Conservation (phyloP, 192 early-diverging fungal species). For the Chytriomyces sp. region DNA sequence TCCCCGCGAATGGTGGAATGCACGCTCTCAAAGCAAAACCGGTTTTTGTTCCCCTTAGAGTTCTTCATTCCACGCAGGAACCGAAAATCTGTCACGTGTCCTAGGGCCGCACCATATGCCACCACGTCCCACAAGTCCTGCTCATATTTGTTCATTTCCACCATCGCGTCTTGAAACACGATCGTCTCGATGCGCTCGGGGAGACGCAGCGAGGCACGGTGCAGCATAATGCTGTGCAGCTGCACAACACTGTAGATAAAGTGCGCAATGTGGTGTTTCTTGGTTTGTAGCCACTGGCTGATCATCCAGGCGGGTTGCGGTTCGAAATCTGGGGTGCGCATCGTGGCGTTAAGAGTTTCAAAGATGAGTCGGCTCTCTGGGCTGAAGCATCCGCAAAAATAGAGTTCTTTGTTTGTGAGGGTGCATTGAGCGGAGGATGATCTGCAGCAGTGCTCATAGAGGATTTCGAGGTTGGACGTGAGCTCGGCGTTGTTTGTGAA, state of each 20-base stretch:
- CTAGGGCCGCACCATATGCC: neutral
- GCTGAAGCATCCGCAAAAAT: slow-evolving; percentile 6
- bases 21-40: neutral
- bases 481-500: neutral
- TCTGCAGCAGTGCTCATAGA: neutral
- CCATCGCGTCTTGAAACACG: slow-evolving; percentile 5
- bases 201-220: neutral
- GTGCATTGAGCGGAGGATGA: neutral
- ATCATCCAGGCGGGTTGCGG: slow-evolving; percentile 1
- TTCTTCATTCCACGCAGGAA: neutral
- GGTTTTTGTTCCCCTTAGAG: neutral
- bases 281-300: slow-evolving; percentile 16
- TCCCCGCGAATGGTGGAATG: slow-evolving; percentile 12
- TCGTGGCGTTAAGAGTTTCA: neutral
- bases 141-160: neutral
- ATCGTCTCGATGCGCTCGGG: neutral
- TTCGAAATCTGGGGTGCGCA: neutral
- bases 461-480: neutral
- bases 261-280: slow-evolving; percentile 10
- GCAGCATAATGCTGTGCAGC: neutral
- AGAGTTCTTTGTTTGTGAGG: neutral
- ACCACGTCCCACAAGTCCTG: slow-evolving; percentile 11
- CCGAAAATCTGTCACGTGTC: neutral
- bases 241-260: slow-evolving; percentile 3
- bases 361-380: neutral